Base-by-base conservation (phyloP, 208 protist species). In the Trypanosoma cruzi region DNA sequence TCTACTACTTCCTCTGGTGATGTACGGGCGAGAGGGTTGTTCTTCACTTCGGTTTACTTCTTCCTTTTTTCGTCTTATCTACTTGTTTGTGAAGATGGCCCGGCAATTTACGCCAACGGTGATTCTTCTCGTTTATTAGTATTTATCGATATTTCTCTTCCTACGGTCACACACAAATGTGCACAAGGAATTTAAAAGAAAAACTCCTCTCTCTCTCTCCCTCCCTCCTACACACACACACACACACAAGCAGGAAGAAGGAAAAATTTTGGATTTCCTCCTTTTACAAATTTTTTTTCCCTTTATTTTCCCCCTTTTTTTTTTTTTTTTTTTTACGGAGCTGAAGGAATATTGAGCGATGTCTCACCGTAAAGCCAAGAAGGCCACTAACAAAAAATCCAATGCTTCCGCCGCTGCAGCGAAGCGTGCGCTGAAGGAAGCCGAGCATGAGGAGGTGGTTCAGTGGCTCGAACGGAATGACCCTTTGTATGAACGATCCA, bases 401-500 rank as follows among this genome's bases (percentile, higher is more conserved):
- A 24, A 31, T 10, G 10, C 20, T 50, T 1, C 24, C 5, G 11
- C 64, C 29, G 71, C 71, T 48, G 68, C 65, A n/a, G 69, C 74
- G 16, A 58, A 76, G 31, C 72, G 71, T 4, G 28, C 73, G 24
- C 78, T 85, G 75, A 71, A 68, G 40, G 78, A 79, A 62, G 68
- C 40, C 7, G 68, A 80, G 7, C 18, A 40, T 46, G 71, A 66
- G n/a, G 73, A 57, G 46, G 59, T 90, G 28, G 54, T 57, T 20
- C 20, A 75, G 37, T 92, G 82, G 81, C 78, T 94, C 50, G 82
- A 88, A 26, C 62, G 55, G 2, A 75, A 92, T 66, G 89, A 94
- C 62, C 64, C 81, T 8, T 68, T 92, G 29, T 74, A 90, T 28
- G 86, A 92, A 61, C 74, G 71, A 29, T 75, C 73, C 34, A 40